These are phyloP conservation scores for Zygoascus sp. DNA, from an alignment of 1,139 yeast species.

Conservation along the genomic window DNA sequence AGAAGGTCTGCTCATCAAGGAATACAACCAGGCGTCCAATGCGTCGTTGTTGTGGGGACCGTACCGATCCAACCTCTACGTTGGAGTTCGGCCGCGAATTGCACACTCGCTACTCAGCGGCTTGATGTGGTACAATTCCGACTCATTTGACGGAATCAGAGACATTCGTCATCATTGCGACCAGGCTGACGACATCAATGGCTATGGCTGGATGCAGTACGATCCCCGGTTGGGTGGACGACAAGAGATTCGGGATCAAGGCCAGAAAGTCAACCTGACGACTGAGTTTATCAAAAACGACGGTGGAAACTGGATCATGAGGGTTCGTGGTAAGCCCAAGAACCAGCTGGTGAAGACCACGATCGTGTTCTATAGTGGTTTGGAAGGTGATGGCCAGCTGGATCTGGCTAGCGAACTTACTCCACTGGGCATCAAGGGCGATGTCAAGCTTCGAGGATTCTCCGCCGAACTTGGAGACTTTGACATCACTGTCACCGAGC, in stretches of 20 bases:
- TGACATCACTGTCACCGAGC: constrained; percentile 30
- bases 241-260: constrained; percentile 66
- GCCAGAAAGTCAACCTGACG: constrained; percentile 55
- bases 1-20: constrained; percentile 17
- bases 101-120: constrained; percentile 80
- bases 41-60: constrained; percentile 82
- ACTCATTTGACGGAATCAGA: constrained; percentile 52
- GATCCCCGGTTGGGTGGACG: constrained; percentile 88
- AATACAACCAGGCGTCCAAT: constrained; percentile 35
- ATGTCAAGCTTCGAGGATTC: constrained; percentile 32
- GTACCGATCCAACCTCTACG: constrained; percentile 77
- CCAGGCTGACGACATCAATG: constrained; percentile 63
- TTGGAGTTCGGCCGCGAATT: constrained; percentile 72
- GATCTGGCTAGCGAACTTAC: constrained; percentile 28
- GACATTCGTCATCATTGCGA: constrained; percentile 76
- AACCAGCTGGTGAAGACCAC: constrained; percentile 50
- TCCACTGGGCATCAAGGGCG: constrained; percentile 30
- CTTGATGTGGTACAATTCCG: constrained; percentile 81
- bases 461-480: constrained; percentile 37
- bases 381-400: constrained; percentile 51
- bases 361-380: constrained; percentile 71
- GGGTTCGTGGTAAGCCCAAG: constrained; percentile 59
- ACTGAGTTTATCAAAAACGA: constrained; percentile 79
- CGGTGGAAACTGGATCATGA: constrained; percentile 66
- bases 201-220: constrained; percentile 80